Evolutionary conservation across 2,329 filamentous ascomycete genomes (phyloP), one percentile per base, ranked within the genome.

Genomic region (Penicillium sp.): DNA sequence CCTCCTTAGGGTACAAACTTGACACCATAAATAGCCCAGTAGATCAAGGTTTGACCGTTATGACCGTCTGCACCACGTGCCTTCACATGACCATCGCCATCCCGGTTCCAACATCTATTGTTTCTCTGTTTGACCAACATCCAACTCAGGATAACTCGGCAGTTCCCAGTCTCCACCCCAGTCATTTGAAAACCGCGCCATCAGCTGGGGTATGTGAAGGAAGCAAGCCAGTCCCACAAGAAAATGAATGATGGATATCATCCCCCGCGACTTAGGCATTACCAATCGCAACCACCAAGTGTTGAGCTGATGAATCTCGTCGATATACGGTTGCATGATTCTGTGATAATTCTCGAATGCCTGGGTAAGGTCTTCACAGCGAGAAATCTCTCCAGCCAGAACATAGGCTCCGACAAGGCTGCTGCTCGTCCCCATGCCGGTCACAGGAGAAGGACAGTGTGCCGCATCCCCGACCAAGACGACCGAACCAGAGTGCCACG

Each of bases 351-450:
- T 51, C 14, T 25, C 30, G 19, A 67, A 56, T 0, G 64, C 62
- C 18, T 18, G 35, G 2, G 46, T 3, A 2, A 62, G 13, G 44
- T 64, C 31, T 8, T 58, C 55, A 28, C 66, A 54, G 13, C 53
- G 61, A 12, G 46, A 44, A 12, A 74, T 58, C 46, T 73, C 80
- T 2, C 81, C 81, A 0, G 80, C 80, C 3, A 84, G 68, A 2
- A 81, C 64, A 57, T 83, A 84, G 0, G 79, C 77, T 0, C 70
- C 71, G 3, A 66, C 56, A 2, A 74, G 52, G 12, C 64, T 64
- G 2, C 57, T 56, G 2, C 59, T 69, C 1, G 71, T 73, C 0
- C 71, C 72, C 33, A 63, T 54, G 8, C 68, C 73, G 0, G 60
- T 71, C 2, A 66, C 58, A 1, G 68, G 64, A 3, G 65, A 64